Conservation (phyloP, 768 basidiomycete species). For the Boletus fagicola region DNA sequence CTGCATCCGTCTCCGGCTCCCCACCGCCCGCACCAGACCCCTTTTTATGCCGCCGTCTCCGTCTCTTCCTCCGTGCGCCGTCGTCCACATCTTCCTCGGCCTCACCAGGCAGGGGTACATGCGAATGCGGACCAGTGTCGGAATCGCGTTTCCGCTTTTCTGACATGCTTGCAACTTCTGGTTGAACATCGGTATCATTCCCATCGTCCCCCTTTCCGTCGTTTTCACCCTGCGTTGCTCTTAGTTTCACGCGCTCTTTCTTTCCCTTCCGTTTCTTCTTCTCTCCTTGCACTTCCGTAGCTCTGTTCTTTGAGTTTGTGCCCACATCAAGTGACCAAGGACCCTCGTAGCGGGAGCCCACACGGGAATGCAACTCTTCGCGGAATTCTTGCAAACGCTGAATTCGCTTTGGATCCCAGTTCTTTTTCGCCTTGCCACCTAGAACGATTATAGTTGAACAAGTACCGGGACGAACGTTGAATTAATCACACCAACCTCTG, state of each 20-base stretch:
- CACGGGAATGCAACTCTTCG: constrained; percentile 50
- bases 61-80: constrained; percentile 34
- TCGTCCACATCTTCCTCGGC: constrained; percentile 10
- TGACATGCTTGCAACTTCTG: background rate
- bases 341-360: constrained; percentile 19
- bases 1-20: background rate
- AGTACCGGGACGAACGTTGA: background rate
- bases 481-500: constrained; percentile 27
- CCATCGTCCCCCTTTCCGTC: too few species aligned
- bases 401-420: constrained; percentile 61
- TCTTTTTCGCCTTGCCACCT: constrained; percentile 28
- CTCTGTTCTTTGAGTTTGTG: constrained; percentile 6
- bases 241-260: constrained; percentile 62
- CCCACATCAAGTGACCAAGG: constrained; percentile 17
- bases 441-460: background rate
- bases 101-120: constrained; percentile 11
- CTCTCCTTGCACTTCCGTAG: constrained; percentile 15
- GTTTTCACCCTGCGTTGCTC: constrained; percentile 28
- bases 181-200: background rate
- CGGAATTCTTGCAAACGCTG: constrained; percentile 75
- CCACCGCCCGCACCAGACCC: constrained; percentile 7
- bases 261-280: constrained; percentile 67
- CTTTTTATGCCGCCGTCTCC: constrained; percentile 43
- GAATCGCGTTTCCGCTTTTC: constrained; percentile 21
- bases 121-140: constrained; percentile 3